Conservation (phyloP, 345 rosid species). For the Abelmoschus esculentus region DNA sequence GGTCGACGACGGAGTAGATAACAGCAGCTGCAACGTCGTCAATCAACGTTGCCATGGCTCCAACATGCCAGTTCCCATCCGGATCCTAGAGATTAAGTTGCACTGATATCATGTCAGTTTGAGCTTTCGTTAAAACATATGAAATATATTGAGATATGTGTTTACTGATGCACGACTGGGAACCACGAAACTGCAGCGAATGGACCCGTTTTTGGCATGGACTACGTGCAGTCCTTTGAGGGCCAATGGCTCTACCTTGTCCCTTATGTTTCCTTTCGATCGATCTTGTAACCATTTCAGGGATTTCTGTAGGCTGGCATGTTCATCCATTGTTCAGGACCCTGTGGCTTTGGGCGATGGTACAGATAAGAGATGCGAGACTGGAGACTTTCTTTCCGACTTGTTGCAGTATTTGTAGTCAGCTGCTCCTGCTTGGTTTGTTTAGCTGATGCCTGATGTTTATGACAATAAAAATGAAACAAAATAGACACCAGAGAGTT, state of each 20-base stretch:
- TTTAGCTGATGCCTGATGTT: no score
- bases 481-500: no score
- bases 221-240: neutral
- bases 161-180: neutral
- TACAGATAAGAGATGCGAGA: no score
- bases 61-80: constrained; percentile 42
- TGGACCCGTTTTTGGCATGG: neutral
- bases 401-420: no score
- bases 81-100: constrained; percentile 25
- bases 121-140: no score
- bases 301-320: neutral
- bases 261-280: neutral
- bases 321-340: neutral
- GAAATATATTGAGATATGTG: neutral
- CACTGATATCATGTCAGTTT: no score
- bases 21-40: constrained; percentile 45
- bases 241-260: neutral
- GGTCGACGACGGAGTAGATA: constrained; percentile 24
- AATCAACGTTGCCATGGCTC: constrained; percentile 46
- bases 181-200: neutral
- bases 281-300: neutral
- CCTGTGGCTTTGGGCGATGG: no score
- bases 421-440: no score
- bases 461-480: no score
- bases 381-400: no score